These are phyloP conservation scores for Pulveroboletus sp. DNA, from an alignment of 768 basidiomycete genomes.

Conservation along the genomic window DNA sequence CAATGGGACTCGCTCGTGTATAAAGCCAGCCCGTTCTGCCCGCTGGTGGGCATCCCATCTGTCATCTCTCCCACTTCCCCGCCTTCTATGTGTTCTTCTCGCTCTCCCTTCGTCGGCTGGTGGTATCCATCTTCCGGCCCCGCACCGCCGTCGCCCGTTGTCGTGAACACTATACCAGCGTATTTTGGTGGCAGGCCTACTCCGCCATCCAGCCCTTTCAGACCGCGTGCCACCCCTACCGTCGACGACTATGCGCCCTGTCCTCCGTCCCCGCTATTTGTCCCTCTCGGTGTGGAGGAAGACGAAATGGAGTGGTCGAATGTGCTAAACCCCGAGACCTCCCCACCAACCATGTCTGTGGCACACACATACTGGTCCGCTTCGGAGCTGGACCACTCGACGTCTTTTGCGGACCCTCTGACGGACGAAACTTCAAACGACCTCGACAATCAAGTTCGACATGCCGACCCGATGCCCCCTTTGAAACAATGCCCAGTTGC, in stretches of 20 bases:
- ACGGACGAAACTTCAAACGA: not conserved
- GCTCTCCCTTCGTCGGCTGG: not conserved
- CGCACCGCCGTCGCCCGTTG: slow-evolving; percentile 7
- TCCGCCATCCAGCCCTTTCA: slow-evolving; percentile 5
- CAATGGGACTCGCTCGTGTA: slow-evolving; percentile 8
- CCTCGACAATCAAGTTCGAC: not conserved
- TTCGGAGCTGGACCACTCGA: not conserved
- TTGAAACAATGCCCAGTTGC: too few relatives aligned
- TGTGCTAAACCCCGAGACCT: too few relatives aligned
- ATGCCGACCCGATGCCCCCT: not conserved
- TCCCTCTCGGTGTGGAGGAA: not conserved
- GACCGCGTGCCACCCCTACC: not conserved
- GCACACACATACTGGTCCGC: not conserved
- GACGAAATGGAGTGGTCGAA: not conserved
- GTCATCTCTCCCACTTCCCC: too few relatives aligned
- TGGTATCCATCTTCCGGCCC: not conserved
- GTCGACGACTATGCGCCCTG: slow-evolving; percentile 10
- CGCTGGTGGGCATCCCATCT: not conserved
- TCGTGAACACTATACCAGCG: not conserved
- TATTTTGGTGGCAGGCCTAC: slow-evolving; percentile 3
- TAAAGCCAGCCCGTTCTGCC: slow-evolving; percentile 6
- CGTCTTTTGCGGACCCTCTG: not conserved
- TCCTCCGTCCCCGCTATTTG: slow-evolving; percentile 9
- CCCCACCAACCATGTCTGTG: not conserved
- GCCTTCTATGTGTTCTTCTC: not conserved